Percentiles rank a stretch among this genome's conserved stretches.
phyloP scores from a whole-genome alignment of 768 basidiomycete genomes.

The Auriscalpium microsporum region DNA sequence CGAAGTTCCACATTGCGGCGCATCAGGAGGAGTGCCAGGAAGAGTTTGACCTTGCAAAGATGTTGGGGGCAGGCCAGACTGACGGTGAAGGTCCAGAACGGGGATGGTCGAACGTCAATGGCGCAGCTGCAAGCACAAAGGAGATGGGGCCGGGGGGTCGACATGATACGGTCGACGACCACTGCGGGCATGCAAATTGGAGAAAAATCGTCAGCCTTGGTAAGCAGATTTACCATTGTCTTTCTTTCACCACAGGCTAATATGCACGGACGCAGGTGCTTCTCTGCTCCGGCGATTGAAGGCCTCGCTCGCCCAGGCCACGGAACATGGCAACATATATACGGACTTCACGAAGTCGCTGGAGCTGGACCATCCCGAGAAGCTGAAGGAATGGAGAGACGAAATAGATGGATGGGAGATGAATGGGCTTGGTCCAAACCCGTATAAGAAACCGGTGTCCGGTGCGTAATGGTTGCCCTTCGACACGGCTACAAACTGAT shows the following conservation, averaged over 20 bases:
- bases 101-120: constrained; percentile 24
- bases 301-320: neutral
- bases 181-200: constrained; percentile 22
- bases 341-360: neutral
- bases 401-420: neutral
- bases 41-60: constrained; percentile 19
- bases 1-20: constrained; percentile 25
- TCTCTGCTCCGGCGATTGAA: neutral
- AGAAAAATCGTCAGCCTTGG: constrained; percentile 20
- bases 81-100: constrained; percentile 30
- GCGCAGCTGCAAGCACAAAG: constrained; percentile 20
- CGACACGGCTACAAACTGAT: neutral
- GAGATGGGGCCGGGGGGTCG: constrained; percentile 29
- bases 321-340: neutral
- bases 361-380: neutral
- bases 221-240: no score
- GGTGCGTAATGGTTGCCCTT: neutral
- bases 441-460: neutral
- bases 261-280: no score
- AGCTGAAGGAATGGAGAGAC: neutral
- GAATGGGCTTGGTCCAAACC: neutral
- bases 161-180: constrained; percentile 20
- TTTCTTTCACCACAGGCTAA: no score
- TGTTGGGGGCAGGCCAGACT: constrained; percentile 19
- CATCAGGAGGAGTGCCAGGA: constrained; percentile 18